phyloP scores from a whole-genome alignment of 805 yeast species.

The Yamadazyma phyllophila region DNA sequence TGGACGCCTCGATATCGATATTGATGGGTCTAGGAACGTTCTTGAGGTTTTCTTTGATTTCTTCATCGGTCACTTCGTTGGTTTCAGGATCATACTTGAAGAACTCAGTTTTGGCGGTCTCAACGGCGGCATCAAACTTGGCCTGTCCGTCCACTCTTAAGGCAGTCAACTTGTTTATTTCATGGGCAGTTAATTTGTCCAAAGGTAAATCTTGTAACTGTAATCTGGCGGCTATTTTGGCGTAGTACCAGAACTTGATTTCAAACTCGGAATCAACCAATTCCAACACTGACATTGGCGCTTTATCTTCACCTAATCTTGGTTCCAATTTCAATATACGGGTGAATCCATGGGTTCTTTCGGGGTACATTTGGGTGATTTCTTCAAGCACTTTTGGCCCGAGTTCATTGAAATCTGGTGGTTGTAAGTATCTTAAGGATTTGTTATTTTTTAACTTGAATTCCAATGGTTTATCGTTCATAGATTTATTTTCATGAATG shows the following conservation, averaged over 20 bases:
- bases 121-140: conserved; percentile 62
- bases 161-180: conserved; percentile 50
- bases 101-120: conserved; percentile 37
- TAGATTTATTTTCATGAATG: conserved; percentile 24
- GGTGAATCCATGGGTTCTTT: conserved; percentile 79
- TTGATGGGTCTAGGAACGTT: conserved; percentile 31
- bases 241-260: conserved; percentile 71
- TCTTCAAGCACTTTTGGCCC: conserved; percentile 66
- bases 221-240: conserved; percentile 81
- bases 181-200: conserved; percentile 49
- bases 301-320: conserved; percentile 77
- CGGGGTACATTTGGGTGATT: conserved; percentile 59
- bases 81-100: conserved; percentile 34
- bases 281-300: conserved; percentile 86
- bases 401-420: conserved; percentile 40
- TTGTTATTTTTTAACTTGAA: conserved; percentile 16
- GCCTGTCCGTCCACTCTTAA: conserved; percentile 49
- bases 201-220: conserved; percentile 58
- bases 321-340: conserved; percentile 82
- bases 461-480: conserved; percentile 15
- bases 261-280: conserved; percentile 68
- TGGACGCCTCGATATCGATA: conserved; percentile 26
- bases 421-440: conserved; percentile 41
- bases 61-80: conserved; percentile 22
- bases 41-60: conserved; percentile 25